Conservation (phyloP, 179 eudicot genomes). For the Heliamphora pulchella region DNA sequence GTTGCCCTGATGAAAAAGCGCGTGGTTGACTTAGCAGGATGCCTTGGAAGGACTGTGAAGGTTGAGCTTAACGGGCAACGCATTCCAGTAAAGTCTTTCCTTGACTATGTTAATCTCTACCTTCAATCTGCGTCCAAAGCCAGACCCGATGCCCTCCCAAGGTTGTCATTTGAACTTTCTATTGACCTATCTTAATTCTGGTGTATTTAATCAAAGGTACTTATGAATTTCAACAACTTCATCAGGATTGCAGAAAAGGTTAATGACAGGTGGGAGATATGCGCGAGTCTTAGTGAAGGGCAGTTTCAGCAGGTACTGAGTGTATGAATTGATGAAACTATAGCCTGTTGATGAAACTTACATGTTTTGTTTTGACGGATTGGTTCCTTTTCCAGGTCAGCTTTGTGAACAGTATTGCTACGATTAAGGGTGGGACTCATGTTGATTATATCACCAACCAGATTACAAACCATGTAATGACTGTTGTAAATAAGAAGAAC, state of each 20-base stretch:
- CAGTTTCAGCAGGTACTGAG: conserved; percentile 78
- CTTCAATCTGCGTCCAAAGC: conserved; percentile 35
- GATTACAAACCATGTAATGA: conserved; percentile 46
- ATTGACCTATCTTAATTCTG: too few relatives aligned
- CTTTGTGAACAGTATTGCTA: conserved; percentile 80
- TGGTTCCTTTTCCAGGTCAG: conserved; percentile 53
- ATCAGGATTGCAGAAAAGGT: conserved; percentile 48
- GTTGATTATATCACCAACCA: conserved; percentile 78
- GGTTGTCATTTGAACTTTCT: conserved; percentile 27
- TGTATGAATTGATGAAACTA: not conserved
- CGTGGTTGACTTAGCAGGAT: conserved; percentile 79
- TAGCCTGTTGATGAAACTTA: conserved; percentile 3
- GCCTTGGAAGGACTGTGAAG: conserved; percentile 73
- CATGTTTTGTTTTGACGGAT: not conserved
- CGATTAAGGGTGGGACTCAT: conserved; percentile 92
- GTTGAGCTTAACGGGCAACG: conserved; percentile 57
- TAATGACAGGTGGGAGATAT: conserved; percentile 79
- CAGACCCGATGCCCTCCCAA: conserved; percentile 35
- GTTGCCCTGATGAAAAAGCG: conserved; percentile 90
- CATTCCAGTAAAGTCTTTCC: conserved; percentile 70
- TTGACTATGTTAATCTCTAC: conserved; percentile 64
- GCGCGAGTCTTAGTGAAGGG: conserved; percentile 66
- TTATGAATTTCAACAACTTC: not conserved
- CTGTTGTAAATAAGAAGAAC: conserved; percentile 62
- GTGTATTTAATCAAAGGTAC: not conserved